Evolutionary conservation across 1,284 basidiomycete genomes (phyloP).

Genomic region (Ustilago hordei): DNA sequence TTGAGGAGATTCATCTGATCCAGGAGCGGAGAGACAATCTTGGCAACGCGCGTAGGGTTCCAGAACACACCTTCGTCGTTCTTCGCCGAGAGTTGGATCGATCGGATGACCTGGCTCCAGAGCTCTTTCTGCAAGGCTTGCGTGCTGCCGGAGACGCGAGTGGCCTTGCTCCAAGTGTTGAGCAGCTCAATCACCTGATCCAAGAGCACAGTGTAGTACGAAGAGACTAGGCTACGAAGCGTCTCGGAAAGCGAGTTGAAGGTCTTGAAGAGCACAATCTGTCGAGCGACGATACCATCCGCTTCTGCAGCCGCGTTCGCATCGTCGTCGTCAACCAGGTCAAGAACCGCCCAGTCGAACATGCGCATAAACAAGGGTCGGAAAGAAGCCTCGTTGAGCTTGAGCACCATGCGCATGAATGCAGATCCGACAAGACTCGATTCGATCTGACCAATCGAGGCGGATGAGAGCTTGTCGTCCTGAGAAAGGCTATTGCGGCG

Average conservation of each 20-base stretch:
- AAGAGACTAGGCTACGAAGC: slow-evolving; percentile 57
- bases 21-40: slow-evolving; percentile 75
- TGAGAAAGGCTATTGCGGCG: slow-evolving; percentile 70
- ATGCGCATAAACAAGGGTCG: slow-evolving; percentile 89
- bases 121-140: slow-evolving; percentile 66
- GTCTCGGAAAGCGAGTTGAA: slow-evolving; percentile 56
- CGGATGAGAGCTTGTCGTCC: slow-evolving; percentile 44
- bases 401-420: slow-evolving; percentile 89
- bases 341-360: slow-evolving; percentile 92
- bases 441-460: slow-evolving; percentile 71
- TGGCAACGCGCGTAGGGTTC: slow-evolving; percentile 82
- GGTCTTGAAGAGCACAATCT: slow-evolving; percentile 61
- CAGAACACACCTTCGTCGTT: slow-evolving; percentile 90
- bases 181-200: slow-evolving; percentile 79
- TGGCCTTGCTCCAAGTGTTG: slow-evolving; percentile 65
- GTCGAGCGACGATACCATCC: slow-evolving; percentile 56
- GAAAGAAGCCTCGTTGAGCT: slow-evolving; percentile 93
- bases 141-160: slow-evolving; percentile 30
- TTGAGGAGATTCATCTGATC: slow-evolving; percentile 73
- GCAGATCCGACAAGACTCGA: slow-evolving; percentile 74
- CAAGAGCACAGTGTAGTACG: slow-evolving; percentile 73
- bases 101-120: slow-evolving; percentile 78
- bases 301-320: slow-evolving; percentile 22
- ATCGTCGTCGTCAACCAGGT: slow-evolving; percentile 71
- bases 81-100: slow-evolving; percentile 78